Evolutionary conservation across 306 rosid species (phyloP), one percentile per base, ranked within the genome.

Genomic region (Gynostemma pentaphyllum): DNA sequence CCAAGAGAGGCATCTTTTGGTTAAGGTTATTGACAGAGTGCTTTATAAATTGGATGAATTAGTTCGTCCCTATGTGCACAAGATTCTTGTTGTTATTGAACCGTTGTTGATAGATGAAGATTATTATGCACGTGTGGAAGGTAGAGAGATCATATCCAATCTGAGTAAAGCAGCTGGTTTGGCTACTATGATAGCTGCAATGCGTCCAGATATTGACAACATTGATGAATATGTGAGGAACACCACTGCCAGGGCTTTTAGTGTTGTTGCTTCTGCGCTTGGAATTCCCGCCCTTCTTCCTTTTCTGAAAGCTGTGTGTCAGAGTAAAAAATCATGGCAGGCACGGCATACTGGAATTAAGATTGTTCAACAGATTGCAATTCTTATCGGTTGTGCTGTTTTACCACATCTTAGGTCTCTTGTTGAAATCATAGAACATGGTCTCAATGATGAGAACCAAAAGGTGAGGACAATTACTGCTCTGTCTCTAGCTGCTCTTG

Each of bases 171-270:
- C 97, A 15, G 97, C 97, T 72, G 97, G 97, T 28, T 71, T 91
- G 82, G 97, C 97, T 63, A 90, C 97, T 32, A 90, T 90, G 97
- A 90, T 90, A 70, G 97, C 97, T 36, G 96, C 97, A 14, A 90
- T 90, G 97, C 84, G 97, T 62, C 96, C 96, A 4, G 97, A 90
- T 74, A 90, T 90, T n/a, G 97, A 90, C 69, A 91, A 91, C 72
- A 87, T 87, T 4, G 96, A 87, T 72, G 96, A 91, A 28, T 91
- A 91, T 69, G 96, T 91, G 62, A 87, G 97, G 76, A 91, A 87
- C 49, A 91, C 96, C 14, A 91, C 96, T 52, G 97, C 97, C 7
- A 81, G 96, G 70, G 97, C 96, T 64, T 91, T 91, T 62, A 90
- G 96, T 75, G 96, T 90, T 62, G 97, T 90, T 66, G 97, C 97